Conservation (phyloP, 768 basidiomycete species). For the Rhodocollybia butyracea region DNA sequence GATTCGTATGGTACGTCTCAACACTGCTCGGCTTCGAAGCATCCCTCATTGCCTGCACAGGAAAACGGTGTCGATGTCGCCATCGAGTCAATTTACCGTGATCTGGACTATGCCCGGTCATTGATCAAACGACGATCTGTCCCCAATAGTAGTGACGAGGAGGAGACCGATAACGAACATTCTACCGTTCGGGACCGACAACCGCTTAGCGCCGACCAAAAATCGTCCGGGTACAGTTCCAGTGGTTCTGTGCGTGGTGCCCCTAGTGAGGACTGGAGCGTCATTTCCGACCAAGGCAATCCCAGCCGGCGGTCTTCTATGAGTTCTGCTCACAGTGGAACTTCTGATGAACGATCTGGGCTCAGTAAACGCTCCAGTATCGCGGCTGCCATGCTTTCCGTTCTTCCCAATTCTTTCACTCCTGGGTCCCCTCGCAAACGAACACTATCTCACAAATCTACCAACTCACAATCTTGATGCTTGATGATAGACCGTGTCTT, state of each 20-base stretch:
- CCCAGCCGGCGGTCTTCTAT: constrained; percentile 42
- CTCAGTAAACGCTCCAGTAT: constrained; percentile 59
- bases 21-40: not conserved
- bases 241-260: constrained; percentile 48
- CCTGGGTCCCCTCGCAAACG: constrained; percentile 39
- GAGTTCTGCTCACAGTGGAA: constrained; percentile 45
- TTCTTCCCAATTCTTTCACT: constrained; percentile 52
- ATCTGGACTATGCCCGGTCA: constrained; percentile 90
- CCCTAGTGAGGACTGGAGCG: constrained; percentile 84
- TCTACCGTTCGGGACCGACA: constrained; percentile 33
- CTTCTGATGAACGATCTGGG: constrained; percentile 26
- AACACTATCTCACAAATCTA: constrained; percentile 31
- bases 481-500: not conserved
- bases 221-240: constrained; percentile 55
- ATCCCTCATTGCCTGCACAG: constrained; percentile 33
- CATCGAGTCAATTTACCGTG: constrained; percentile 93
- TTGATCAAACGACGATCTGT: constrained; percentile 59
- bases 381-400: constrained; percentile 58
- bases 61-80: constrained; percentile 95
- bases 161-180: constrained; percentile 30
- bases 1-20: constrained; percentile 63
- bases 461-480: constrained; percentile 17
- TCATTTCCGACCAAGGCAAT: constrained; percentile 77
- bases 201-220: constrained; percentile 28
- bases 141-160: constrained; percentile 26